phyloP scores from a whole-genome alignment of 768 basidiomycete species.

The Agaricus blazei region DNA sequence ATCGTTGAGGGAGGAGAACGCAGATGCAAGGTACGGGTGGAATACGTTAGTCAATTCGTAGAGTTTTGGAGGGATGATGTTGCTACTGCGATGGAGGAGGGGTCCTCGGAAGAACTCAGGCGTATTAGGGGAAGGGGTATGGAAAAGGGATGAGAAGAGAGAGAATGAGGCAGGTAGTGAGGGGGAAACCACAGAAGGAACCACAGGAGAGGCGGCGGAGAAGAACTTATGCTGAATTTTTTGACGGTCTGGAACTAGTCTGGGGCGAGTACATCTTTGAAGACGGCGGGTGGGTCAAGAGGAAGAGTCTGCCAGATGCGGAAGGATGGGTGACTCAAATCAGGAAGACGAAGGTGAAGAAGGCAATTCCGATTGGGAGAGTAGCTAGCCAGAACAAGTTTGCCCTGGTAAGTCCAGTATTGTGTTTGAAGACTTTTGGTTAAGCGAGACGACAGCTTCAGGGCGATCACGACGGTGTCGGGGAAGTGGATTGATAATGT shows the following conservation, averaged over 20 bases:
- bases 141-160: neutral
- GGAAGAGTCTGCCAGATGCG: neutral
- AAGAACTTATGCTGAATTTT: conserved; percentile 5
- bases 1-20: neutral
- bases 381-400: neutral
- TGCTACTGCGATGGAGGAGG: neutral
- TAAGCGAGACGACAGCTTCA: neutral
- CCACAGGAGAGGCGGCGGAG: neutral
- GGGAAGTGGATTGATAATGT: no score
- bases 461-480: neutral
- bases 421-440: neutral
- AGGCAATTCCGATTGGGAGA: neutral
- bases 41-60: conserved; percentile 5
- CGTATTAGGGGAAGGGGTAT: neutral
- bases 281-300: conserved; percentile 3
- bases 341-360: neutral
- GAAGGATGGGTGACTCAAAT: conserved; percentile 5
- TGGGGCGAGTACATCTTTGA: neutral
- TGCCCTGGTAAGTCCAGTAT: neutral
- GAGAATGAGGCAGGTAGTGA: neutral
- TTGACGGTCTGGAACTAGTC: neutral
- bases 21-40: conserved; percentile 1
- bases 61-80: conserved; percentile 6
- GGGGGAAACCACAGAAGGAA: neutral
- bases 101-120: neutral